Evolutionary conservation across 306 rosid genomes (phyloP).

Genomic region (Gastrolobium villosum): DNA sequence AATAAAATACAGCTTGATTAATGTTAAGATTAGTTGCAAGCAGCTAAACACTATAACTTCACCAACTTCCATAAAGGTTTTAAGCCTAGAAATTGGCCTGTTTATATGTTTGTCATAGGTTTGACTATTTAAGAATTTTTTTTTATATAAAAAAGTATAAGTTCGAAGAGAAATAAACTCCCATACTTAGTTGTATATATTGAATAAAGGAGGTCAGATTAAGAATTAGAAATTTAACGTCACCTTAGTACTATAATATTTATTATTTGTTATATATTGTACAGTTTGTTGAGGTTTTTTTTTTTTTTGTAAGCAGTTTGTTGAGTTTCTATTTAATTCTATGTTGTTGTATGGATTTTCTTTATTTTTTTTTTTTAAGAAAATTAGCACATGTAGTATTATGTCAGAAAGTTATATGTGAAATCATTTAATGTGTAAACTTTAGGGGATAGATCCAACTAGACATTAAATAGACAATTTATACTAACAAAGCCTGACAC

Average conservation of each 20-base stretch:
- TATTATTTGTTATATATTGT: neutral
- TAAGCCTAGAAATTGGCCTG: slow-evolving; percentile 39
- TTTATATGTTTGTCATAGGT: slow-evolving; percentile 22
- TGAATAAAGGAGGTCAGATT: neutral
- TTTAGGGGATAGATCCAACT: neutral
- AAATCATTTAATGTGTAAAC: slow-evolving; percentile 13
- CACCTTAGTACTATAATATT: neutral
- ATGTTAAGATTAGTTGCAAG: slow-evolving; percentile 33
- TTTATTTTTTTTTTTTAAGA: neutral
- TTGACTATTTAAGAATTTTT: neutral
- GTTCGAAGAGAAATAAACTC: neutral
- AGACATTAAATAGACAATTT: neutral
- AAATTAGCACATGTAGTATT: neutral
- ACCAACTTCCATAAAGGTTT: slow-evolving; percentile 40
- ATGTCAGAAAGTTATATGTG: neutral
- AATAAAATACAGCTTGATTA: slow-evolving; percentile 33
- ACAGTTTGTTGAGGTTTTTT: neutral
- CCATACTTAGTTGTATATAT: neutral
- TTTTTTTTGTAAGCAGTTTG: neutral
- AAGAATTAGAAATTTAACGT: neutral
- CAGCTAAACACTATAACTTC: slow-evolving; percentile 25
- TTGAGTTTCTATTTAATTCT: neutral
- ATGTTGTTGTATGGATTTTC: neutral
- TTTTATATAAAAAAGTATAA: neutral
- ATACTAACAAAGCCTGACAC: too few relatives aligned